These are phyloP conservation scores for Trichoderma aggressivum DNA, from an alignment of 2,329 filamentous ascomycete genomes.

Conservation along the genomic window DNA sequence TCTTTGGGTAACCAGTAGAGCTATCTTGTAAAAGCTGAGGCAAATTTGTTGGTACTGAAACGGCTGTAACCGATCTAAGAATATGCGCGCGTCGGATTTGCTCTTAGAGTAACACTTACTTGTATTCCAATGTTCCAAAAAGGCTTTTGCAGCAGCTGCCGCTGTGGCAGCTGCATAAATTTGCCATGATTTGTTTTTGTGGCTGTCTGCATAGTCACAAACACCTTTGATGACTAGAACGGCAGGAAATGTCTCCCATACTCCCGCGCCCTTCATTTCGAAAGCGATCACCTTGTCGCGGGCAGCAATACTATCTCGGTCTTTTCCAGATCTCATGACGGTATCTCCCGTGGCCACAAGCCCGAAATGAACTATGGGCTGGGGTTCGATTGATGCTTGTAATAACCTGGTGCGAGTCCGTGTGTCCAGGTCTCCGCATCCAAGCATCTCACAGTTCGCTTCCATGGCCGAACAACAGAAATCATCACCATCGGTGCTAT, in stretches of 20 bases:
- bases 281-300: slow-evolving; percentile 21
- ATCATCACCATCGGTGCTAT: fast-evolving
- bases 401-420: neutral
- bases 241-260: slow-evolving; percentile 30
- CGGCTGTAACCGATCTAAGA: neutral
- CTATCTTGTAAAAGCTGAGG: neutral
- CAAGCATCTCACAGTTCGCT: neutral
- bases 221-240: slow-evolving; percentile 21
- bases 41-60: fast-evolving
- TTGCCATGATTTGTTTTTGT: neutral
- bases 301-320: slow-evolving; percentile 32
- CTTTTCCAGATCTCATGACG: slow-evolving; percentile 37
- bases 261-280: slow-evolving; percentile 33
- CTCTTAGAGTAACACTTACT: neutral
- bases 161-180: neutral
- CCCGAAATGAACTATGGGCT: neutral
- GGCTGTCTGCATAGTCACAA: neutral
- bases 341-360: slow-evolving; percentile 28
- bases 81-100: fast-evolving
- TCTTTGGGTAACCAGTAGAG: neutral
- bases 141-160: neutral
- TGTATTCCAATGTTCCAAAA: neutral
- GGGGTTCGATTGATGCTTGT: fast-evolving
- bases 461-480: neutral
- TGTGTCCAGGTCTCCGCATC: neutral